Base-by-base conservation (phyloP, 1,284 basidiomycete genomes). In the Phylloboletellus chloephorus region DNA sequence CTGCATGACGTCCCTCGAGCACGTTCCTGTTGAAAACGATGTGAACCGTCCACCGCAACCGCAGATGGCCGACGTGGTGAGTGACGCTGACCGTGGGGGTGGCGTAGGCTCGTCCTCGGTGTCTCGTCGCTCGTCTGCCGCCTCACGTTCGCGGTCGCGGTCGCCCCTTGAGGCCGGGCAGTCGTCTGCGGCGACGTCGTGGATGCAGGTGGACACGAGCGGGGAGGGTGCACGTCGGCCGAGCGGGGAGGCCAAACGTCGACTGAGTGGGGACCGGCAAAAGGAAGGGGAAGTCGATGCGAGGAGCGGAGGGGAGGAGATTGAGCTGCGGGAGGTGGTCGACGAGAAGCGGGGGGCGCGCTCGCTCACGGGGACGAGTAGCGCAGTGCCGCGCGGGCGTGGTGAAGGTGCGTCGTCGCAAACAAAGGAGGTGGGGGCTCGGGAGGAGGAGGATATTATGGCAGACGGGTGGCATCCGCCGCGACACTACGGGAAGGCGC, bases 101-200 rank as follows among this genome's bases (percentile, higher is more conserved):
- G 39, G 40, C 28, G 19, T 28, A 25, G 39, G n/a, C 21, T 22
- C 19, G 12, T 34, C 33, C 7, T 29, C 17, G 25, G 37, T 5
- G 16, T 37, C 23, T n/a, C 52, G 29, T 2, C 26, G 23, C 5
- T 36, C 33, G n/a, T 29, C 20, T 25, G 33, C 25, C 11, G 23
- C 15, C 4, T 41, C 43, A 15, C 4, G 35, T 11, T 32, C 51
- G n/a, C 32, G 21, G 3, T 37, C n/a, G 2, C 31, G 13, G 1
- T 36, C 40, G 4, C 4, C 17, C 21, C 16, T 49, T 24, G 53
- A 21, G 7, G 52, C 39, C 39, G 44, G 34, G 12, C 34, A 41
- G 20, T 60, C 56, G 30, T 63, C 57, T n/a, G 33, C 31, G 20
- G 57, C 54, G 31, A 58, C 57, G 28, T 59, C 57, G 37, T 59